These are phyloP conservation scores for Yamadazyma mexicana DNA, from an alignment of 1,139 yeast genomes.

Conservation along the genomic window DNA sequence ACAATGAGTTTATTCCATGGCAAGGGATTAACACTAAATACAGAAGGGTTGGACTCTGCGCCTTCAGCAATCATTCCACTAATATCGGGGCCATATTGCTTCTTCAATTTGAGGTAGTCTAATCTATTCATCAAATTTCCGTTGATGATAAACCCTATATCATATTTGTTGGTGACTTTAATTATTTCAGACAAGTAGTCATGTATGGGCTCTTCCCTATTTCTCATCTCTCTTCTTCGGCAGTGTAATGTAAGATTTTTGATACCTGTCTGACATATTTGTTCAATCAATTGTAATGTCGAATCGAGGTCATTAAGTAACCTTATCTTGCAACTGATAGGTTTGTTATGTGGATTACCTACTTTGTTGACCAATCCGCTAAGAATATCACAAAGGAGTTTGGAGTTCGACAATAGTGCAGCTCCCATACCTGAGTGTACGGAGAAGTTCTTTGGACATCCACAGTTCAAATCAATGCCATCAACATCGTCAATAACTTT, in stretches of 20 bases:
- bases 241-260: conserved; percentile 86
- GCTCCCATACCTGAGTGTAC: conserved; percentile 98
- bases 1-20: conserved; percentile 53
- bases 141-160: conserved; percentile 74
- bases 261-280: conserved; percentile 79
- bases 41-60: conserved; percentile 85
- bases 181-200: conserved; percentile 63
- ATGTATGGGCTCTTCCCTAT: conserved; percentile 77
- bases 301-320: conserved; percentile 53
- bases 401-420: conserved; percentile 82
- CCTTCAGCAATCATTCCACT: conserved; percentile 95
- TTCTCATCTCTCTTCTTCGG: conserved; percentile 86
- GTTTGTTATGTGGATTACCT: conserved; percentile 73
- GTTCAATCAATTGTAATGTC: conserved; percentile 61
- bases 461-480: conserved; percentile 92
- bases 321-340: conserved; percentile 89
- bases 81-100: conserved; percentile 47
- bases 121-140: conserved; percentile 64
- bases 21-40: conserved; percentile 52
- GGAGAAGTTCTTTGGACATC: conserved; percentile 91
- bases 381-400: conserved; percentile 67
- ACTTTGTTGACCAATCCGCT: conserved; percentile 69
- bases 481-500: conserved; percentile 82
- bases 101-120: conserved; percentile 57
- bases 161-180: conserved; percentile 58